Base-by-base conservation (phyloP, 495 filamentous ascomycete genomes). In the Penicillium ochrochloron region DNA sequence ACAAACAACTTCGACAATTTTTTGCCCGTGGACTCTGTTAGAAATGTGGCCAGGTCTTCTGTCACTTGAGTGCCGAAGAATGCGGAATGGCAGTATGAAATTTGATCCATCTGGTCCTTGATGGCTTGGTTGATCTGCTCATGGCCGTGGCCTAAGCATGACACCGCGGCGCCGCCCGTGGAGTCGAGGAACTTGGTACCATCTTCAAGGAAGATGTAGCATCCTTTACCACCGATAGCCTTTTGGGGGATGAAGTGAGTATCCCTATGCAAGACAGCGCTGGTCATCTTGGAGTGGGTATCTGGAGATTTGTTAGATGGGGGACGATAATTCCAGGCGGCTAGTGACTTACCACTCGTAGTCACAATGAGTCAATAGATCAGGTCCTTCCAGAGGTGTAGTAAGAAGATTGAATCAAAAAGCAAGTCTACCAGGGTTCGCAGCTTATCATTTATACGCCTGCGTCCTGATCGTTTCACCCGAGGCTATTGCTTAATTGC, bases 111-210 rank as follows among this genome's bases (percentile, higher is more conserved):
- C 61, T 88, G 85, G n/a, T 76, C 65, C 14, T 73, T 71, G 34
- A 89, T 77, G 0, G 82, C 82, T 19, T 77, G 66, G 8, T 65
- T 73, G 55, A 86, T 77, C 57, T 77, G 64, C 23, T 75, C 70
- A 61, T 85, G 71, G 44, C 79, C 78, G 59, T 85, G 83, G 21
- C 82, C 83, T 12, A 85, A 62, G 66, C 82, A 84, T 6, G 78
- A 74, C 9, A 85, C 83, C 3, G 83, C 82, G 7, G 83, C 81
- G 37, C 83, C 83, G 23, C 83, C 80, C 9, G 80, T 83, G 0
- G 85, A 86, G 67, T 92, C 89, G 19, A 91, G 81, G 63, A 93
- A 84, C 51, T 77, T 83, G 12, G 83, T 85, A 25, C 87, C 88
- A 76, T 90, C 82, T 56, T 83, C 83, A 3, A 90, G 70, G 53